A percentile compares a stretch with the other conserved stretches of the same genome.
Conservation (phyloP, 495 filamentous ascomycete species). For the Aspergillus kassunensis region DNA sequence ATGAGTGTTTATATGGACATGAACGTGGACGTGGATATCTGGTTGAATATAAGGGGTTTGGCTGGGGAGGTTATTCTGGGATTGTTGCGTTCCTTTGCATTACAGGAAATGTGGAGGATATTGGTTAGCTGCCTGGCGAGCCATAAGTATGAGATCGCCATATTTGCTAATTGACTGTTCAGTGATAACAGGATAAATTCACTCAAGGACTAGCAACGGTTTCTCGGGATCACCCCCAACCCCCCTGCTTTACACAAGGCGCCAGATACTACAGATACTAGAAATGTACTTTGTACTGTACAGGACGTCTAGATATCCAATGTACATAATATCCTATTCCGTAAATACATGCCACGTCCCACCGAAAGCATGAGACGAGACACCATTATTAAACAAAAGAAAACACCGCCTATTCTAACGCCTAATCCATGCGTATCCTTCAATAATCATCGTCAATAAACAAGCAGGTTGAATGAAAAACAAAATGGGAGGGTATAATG, state of each 20-base stretch:
- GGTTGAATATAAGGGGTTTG: background rate
- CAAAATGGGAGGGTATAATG: constrained; percentile 22
- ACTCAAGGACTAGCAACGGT: too few species aligned
- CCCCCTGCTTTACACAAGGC: too few species aligned
- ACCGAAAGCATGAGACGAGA: constrained; percentile 1
- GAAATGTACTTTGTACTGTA: constrained; percentile 8
- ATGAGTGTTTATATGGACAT: too few species aligned
- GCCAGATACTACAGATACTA: too few species aligned
- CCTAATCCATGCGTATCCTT: constrained; percentile 41
- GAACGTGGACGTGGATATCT: too few species aligned
- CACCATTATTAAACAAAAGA: constrained; percentile 14
- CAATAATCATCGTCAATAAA: constrained; percentile 32
- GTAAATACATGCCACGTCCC: constrained; percentile 10
- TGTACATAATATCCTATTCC: constrained; percentile 21
- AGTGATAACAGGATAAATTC: too few species aligned
- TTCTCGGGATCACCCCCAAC: too few species aligned
- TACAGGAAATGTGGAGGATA: too few species aligned
- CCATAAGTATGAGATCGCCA: too few species aligned
- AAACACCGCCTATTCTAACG: constrained; percentile 27
- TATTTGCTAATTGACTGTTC: too few species aligned
- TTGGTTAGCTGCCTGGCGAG: too few species aligned
- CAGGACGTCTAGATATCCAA: constrained; percentile 6
- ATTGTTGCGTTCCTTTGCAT: background rate
- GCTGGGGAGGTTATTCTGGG: background rate
- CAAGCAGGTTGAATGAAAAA: constrained; percentile 12